Conservation (phyloP, 1,284 basidiomycete genomes). For the Ceraceosorus bombacis region DNA sequence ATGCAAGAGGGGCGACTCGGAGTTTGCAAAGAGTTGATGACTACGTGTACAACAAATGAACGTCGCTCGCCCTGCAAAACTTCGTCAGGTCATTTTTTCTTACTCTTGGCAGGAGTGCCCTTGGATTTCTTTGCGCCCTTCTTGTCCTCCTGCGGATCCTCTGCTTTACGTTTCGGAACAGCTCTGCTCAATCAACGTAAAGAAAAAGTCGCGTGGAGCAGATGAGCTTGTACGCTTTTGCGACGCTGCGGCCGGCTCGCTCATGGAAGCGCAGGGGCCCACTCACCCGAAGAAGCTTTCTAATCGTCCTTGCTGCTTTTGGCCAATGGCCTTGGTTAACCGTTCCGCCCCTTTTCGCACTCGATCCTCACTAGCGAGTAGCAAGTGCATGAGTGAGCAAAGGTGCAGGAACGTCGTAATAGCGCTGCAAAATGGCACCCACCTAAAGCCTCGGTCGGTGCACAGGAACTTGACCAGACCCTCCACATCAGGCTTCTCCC, state of each 20-base stretch:
- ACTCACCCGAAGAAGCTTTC: constrained; percentile 73
- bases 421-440: constrained; percentile 32
- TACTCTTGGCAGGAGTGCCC: constrained; percentile 17
- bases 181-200: constrained; percentile 1
- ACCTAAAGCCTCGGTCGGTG: constrained; percentile 95
- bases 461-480: constrained; percentile 92
- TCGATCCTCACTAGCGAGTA: constrained; percentile 71
- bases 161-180: constrained; percentile 7
- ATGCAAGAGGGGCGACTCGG: too few species aligned
- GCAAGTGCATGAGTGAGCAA: constrained; percentile 2
- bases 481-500: constrained; percentile 86
- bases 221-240: too few species aligned
- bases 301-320: constrained; percentile 90
- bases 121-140: constrained; percentile 18
- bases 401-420: constrained; percentile 1
- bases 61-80: too few species aligned
- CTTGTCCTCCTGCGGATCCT: constrained; percentile 22
- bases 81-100: constrained; percentile 6
- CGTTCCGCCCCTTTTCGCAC: constrained; percentile 93
- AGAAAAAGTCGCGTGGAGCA: not conserved
- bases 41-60: too few species aligned
- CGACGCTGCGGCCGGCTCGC: too few species aligned
- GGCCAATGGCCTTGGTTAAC: constrained; percentile 72
- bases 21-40: too few species aligned
- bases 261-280: too few species aligned